A percentile compares a stretch with the other conserved stretches of the same genome.
Evolutionary conservation across 805 yeast genomes (phyloP).

Genomic region (Lipomyces yamadae): DNA sequence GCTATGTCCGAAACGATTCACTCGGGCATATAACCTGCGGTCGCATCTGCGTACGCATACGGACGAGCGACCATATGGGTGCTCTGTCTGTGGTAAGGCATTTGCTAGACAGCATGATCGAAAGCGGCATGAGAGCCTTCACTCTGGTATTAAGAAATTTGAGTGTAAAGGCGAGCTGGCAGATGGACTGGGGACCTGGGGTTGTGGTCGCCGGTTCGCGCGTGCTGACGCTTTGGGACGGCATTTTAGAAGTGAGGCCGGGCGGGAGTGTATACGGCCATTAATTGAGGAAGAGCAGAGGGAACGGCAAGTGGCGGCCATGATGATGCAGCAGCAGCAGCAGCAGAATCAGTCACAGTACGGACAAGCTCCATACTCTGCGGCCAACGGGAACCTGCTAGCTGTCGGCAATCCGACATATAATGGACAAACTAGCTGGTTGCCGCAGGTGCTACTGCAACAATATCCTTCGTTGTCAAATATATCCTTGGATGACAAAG

Average conservation of each 20-base stretch:
- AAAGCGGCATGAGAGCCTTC: slow-evolving; percentile 76
- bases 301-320: slow-evolving; percentile 18
- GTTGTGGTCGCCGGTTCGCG: slow-evolving; percentile 75
- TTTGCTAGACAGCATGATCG: slow-evolving; percentile 81
- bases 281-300: slow-evolving; percentile 60
- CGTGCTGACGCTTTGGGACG: slow-evolving; percentile 78
- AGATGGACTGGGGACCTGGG: slow-evolving; percentile 68
- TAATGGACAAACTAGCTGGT: slow-evolving; percentile 16
- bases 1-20: slow-evolving; percentile 82
- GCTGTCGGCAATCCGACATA: slow-evolving; percentile 4
- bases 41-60: slow-evolving; percentile 90
- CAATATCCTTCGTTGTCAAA: slow-evolving; percentile 32
- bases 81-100: slow-evolving; percentile 65
- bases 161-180: slow-evolving; percentile 65
- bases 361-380: slow-evolving; percentile 3
- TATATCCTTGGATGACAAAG: slow-evolving; percentile 13
- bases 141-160: slow-evolving; percentile 71
- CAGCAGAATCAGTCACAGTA: slow-evolving; percentile 2
- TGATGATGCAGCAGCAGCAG: slow-evolving; percentile 3
- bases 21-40: slow-evolving; percentile 90
- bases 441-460: slow-evolving; percentile 32
- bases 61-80: slow-evolving; percentile 69
- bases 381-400: slow-evolving; percentile 10
- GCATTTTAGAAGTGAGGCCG: slow-evolving; percentile 77
- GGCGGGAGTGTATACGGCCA: slow-evolving; percentile 69